Evolutionary conservation across 148 eudicot species (phyloP).

Genomic region (Diospyros kaki): DNA sequence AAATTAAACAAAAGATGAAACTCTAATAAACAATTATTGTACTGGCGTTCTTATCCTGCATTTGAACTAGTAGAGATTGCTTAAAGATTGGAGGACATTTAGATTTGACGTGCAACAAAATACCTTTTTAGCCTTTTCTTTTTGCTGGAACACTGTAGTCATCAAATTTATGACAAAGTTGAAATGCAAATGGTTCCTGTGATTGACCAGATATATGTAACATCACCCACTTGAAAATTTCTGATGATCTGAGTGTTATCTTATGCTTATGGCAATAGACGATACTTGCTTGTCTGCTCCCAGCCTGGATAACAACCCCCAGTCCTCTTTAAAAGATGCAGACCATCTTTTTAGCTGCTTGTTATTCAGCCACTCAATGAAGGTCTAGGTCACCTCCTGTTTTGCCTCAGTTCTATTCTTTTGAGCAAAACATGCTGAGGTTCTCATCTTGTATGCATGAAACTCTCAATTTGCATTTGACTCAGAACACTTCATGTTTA

Average conservation of each 20-base stretch:
- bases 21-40: neutral
- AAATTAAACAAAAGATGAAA: neutral
- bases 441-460: neutral
- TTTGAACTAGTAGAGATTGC: neutral
- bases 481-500: neutral
- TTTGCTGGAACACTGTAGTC: neutral
- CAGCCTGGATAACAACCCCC: too few species aligned
- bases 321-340: too few species aligned
- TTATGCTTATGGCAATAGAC: too few species aligned
- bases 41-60: neutral
- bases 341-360: too few species aligned
- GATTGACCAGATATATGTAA: too few species aligned
- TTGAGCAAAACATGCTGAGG: too few species aligned
- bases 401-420: too few species aligned
- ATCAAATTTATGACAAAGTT: neutral
- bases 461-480: neutral
- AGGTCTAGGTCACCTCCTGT: too few species aligned
- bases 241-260: too few species aligned
- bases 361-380: too few species aligned
- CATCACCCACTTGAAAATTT: too few species aligned
- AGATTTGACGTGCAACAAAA: neutral
- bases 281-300: too few species aligned
- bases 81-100: neutral
- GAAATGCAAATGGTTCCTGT: neutral
- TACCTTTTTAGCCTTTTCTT: neutral